Evolutionary conservation across 1,284 basidiomycete species (phyloP), one percentile per base, ranked within the genome.

Genomic region (Naganishia liquefaciens): DNA sequence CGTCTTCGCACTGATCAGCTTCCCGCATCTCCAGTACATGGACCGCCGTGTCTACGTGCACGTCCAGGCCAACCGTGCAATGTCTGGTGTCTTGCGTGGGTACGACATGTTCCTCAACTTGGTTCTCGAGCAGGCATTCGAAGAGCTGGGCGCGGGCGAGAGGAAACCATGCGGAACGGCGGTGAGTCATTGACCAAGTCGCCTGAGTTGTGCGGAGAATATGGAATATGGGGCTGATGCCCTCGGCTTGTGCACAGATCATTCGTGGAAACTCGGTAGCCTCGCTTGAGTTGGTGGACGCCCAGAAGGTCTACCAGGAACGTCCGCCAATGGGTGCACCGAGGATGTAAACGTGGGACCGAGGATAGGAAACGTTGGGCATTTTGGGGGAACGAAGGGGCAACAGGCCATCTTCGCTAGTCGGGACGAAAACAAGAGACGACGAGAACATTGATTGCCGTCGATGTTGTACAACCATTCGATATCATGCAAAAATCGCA

Each of bases 31-130:
- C 70, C 76, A 97, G 90, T 99, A 96, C 78, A 97, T 99, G 91
- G 96, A 99, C 85, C 96, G 97, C 83, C 90, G 89, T 72, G 82
- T 98, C 71, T 93, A 93, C 79, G 84, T 99, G 74, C 88, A 97
- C 81, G 83, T 99, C 7, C 95, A 99, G 77, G 96, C 94, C 62
- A 93, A 93, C 65, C 88, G 96, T 73, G 93, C 91, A 84, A 89
- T 99, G 73, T 92, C 91, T 79, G 96, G 95, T 64, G 88, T 88
- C n/a, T 81, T 99, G 63, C 88, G 96, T 68, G 96, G 96, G 43
- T 99, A 95, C 80, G 96, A 99, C 83, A 89, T 99, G 73, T 99
- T 99, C 83, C 82, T 99, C 77, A 99, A 99, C 79, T 85, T 99
- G 47, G 95, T 99, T 67, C 87, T 99, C 75, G 95, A 99, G 77